Conservation (phyloP, 768 basidiomycete species). For the Atractiella rhizophila region DNA sequence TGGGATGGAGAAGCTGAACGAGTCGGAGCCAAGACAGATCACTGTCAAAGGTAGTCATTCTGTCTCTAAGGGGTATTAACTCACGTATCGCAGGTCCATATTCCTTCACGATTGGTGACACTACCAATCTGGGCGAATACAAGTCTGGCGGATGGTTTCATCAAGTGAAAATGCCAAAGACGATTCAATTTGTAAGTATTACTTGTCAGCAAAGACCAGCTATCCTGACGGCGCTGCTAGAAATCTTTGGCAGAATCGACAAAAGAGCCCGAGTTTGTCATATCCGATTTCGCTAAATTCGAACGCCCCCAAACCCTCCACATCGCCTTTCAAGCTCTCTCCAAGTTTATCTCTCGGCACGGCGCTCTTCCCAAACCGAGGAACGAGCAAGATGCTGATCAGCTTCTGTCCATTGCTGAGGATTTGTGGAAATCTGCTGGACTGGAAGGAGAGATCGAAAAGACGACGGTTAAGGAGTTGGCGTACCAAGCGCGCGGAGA, state of each 20-base stretch:
- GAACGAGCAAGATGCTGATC: constrained; percentile 50
- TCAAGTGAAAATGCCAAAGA: constrained; percentile 97
- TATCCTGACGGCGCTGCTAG: constrained; percentile 25
- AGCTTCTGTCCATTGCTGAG: constrained; percentile 50
- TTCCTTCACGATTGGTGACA: constrained; percentile 88
- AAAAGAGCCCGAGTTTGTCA: constrained; percentile 55
- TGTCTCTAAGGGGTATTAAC: background rate
- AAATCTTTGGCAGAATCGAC: constrained; percentile 79
- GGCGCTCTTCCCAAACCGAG: constrained; percentile 55
- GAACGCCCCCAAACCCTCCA: constrained; percentile 76
- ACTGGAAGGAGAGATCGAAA: constrained; percentile 44
- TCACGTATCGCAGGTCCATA: constrained; percentile 37
- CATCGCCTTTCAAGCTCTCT: constrained; percentile 79
- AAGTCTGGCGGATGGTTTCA: constrained; percentile 77
- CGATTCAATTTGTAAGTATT: constrained; percentile 61
- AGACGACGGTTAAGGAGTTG: constrained; percentile 47
- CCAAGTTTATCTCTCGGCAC: constrained; percentile 38
- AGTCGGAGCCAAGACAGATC: constrained; percentile 69
- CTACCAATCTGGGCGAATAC: constrained; percentile 48
- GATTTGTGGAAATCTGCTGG: constrained; percentile 29
- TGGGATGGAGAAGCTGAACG: constrained; percentile 78
- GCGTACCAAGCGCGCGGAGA: constrained; percentile 80
- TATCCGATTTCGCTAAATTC: constrained; percentile 93
- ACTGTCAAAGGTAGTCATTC: constrained; percentile 41
- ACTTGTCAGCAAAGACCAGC: background rate